Conservation (phyloP, 2,329 filamentous ascomycete species). For the Aspergillus sp. region DNA sequence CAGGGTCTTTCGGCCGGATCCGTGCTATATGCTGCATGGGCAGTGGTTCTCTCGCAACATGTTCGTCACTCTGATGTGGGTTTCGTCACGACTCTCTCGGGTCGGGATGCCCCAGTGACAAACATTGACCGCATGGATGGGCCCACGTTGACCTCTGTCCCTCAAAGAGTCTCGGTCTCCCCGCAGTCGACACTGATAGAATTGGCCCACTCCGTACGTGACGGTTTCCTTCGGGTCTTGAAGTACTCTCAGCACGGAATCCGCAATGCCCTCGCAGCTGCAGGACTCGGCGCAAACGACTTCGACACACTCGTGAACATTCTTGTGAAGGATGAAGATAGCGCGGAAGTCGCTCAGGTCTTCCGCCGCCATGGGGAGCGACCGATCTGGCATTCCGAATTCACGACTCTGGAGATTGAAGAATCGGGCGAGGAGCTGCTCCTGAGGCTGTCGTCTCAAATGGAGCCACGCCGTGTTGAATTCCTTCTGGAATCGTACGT, state of each 20-base stretch:
- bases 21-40: constrained; percentile 2
- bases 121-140: background rate
- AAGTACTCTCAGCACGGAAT: background rate
- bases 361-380: background rate
- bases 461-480: constrained; percentile 3
- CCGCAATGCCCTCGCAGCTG: background rate
- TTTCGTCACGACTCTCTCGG: background rate
- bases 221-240: background rate
- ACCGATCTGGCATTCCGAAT: constrained; percentile 1
- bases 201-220: background rate
- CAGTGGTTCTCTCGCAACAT: background rate
- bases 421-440: background rate
- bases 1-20: background rate
- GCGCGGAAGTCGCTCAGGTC: background rate
- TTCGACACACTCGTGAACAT: constrained; percentile 2
- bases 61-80: background rate
- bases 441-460: background rate
- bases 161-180: background rate
- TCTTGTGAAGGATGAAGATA: constrained; percentile 1
- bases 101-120: background rate
- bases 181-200: background rate
- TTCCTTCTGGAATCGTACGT: background rate
- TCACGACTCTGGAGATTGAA: background rate
- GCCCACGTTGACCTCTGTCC: background rate
- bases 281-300: background rate